Evolutionary conservation across 768 basidiomycete species (phyloP).

Genomic region (Rubroboletus pulcherrimus): DNA sequence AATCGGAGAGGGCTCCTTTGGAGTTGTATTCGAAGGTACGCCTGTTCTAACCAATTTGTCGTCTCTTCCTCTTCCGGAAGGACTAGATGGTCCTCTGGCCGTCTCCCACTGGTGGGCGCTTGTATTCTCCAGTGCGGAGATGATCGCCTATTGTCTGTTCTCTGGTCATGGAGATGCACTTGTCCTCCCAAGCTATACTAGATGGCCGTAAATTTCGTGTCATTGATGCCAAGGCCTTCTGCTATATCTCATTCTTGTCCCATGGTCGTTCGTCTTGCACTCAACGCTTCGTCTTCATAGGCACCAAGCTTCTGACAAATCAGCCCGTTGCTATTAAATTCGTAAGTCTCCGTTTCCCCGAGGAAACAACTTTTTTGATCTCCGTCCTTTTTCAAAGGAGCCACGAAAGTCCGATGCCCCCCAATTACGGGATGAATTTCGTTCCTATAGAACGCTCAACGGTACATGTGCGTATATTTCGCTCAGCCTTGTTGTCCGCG

Average conservation of each 20-base stretch:
- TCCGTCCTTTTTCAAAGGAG: constrained; percentile 50
- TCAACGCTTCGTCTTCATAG: constrained; percentile 39
- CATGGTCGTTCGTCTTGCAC: constrained; percentile 1
- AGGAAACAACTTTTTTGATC: constrained; percentile 14
- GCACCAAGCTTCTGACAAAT: constrained; percentile 79
- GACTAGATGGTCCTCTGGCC: neutral
- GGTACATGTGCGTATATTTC: constrained; percentile 66
- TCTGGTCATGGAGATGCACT: constrained; percentile 3
- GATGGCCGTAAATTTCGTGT: constrained; percentile 1
- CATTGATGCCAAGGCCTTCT: constrained; percentile 1
- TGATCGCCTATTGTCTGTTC: constrained; percentile 3
- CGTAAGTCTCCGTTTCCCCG: constrained; percentile 45
- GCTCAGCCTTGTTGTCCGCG: constrained; percentile 8
- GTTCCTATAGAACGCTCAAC: constrained; percentile 92
- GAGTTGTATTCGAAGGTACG: constrained; percentile 93
- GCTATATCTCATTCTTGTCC: neutral
- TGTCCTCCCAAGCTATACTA: constrained; percentile 4
- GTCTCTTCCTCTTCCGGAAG: neutral
- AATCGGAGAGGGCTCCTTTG: constrained; percentile 99
- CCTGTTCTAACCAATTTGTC: constrained; percentile 7
- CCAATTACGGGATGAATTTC: constrained; percentile 94
- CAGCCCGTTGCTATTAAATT: constrained; percentile 97
- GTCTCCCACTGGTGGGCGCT: constrained; percentile 11
- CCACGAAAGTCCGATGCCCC: constrained; percentile 97
- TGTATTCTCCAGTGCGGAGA: constrained; percentile 1